Base-by-base conservation (phyloP, 108 stramenopile genomes). In the Skeletonema menzelii region DNA sequence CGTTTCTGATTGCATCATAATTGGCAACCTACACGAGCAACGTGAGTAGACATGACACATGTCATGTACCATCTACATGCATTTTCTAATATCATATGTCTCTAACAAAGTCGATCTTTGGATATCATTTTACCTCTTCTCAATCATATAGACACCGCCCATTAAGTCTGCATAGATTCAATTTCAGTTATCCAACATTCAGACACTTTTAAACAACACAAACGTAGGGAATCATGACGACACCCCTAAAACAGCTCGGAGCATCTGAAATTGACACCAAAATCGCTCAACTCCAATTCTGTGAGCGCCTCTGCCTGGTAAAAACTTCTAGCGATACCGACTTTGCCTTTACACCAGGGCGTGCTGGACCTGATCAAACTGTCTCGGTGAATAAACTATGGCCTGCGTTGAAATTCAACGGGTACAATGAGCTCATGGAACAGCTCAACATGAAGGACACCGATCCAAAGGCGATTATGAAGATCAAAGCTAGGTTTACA, bases 381-480 rank as follows among this genome's bases (percentile, higher is more conserved):
- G 65, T 66, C 8, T 42, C 65, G 15, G 13, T 26, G 12, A 26
- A 49, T 27, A 26, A 66, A 47, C 65, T 66, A 5, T 66, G 65
- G 65, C 65, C 65, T 30, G 65, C 65, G 27, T 27, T 66, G 22
- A 66, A 66, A 49, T 66, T 66, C 31, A 27, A 66, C 27, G 8
- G 13, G 2, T 49, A 17, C 13, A 27, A 46, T 24, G 35, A 66
- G 14, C 65, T 66, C n/a, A 31, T n/a, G 15, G 65, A 30, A 8
- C 26, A 46, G n/a, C 22, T 66, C 8, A 49, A 53, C 0, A 19
- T 19, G 20, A 12, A 46, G 12, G 11, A 44, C 14, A 13, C 31
- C 3, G 3, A 32, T 32, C 31, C 31, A 37, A 37, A 0, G 11
- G 35, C 35, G 5, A 32, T 32, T 32, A 5, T 40, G 42, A 12